Conservation (phyloP, 75 land plant genomes). For the Sequoia sempervirens region DNA sequence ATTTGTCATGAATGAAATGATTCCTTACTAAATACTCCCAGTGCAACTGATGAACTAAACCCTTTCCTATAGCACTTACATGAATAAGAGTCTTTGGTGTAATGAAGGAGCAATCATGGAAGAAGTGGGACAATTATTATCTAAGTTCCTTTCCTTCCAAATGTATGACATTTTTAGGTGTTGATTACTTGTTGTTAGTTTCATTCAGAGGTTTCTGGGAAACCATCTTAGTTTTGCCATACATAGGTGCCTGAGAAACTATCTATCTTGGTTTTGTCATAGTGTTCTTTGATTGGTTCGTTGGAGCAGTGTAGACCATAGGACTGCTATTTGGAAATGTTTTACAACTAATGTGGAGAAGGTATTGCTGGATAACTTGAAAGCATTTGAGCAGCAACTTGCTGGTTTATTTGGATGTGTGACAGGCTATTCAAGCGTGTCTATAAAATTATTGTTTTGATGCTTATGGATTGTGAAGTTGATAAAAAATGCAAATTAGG, state of each 20-base stretch:
- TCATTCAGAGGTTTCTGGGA: background rate
- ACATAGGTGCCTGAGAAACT: background rate
- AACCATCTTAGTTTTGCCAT: background rate
- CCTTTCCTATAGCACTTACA: background rate
- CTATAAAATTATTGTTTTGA: background rate
- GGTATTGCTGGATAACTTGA: too few species aligned
- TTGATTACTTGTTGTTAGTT: too few species aligned
- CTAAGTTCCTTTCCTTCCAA: too few species aligned
- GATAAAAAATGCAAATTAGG: too few species aligned
- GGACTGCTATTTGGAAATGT: background rate
- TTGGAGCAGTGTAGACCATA: background rate
- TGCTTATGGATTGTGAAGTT: background rate
- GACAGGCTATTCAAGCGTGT: background rate
- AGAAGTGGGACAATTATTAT: background rate
- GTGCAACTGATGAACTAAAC: too few species aligned
- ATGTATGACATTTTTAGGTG: background rate
- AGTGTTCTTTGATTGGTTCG: background rate
- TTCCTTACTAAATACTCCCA: background rate
- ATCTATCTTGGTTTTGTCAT: background rate
- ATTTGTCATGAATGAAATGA: background rate
- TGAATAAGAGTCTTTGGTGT: background rate
- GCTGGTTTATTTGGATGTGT: too few species aligned
- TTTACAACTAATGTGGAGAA: too few species aligned
- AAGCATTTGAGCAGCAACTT: too few species aligned
- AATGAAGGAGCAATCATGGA: background rate